Evolutionary conservation across 805 yeast species (phyloP).

Genomic region (Ogataea pignaliae): DNA sequence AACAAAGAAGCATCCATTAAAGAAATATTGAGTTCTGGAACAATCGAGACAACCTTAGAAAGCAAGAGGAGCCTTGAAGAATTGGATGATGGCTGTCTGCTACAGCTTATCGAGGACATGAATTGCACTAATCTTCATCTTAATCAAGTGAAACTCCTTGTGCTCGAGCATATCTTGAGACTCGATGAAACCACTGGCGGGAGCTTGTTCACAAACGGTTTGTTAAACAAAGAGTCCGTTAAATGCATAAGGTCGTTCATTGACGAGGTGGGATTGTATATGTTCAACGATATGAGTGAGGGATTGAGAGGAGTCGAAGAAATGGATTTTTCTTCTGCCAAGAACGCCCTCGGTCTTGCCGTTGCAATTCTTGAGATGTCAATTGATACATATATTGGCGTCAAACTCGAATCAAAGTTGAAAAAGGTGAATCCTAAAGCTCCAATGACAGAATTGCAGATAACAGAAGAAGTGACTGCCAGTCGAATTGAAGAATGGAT

Average conservation of each 20-base stretch:
- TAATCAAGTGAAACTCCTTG: slow-evolving; percentile 23
- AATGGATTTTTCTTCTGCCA: not conserved
- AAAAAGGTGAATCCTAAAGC: slow-evolving; percentile 18
- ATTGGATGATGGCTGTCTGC: slow-evolving; percentile 16
- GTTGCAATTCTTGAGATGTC: slow-evolving; percentile 41
- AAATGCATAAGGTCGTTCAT: slow-evolving; percentile 18
- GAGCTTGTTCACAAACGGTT: slow-evolving; percentile 21
- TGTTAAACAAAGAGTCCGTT: slow-evolving; percentile 14
- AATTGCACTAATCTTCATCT: slow-evolving; percentile 20
- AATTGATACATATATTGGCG: slow-evolving; percentile 37
- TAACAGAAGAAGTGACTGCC: slow-evolving; percentile 34
- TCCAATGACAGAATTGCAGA: slow-evolving; percentile 27
- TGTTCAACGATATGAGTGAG: slow-evolving; percentile 15
- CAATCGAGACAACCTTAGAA: slow-evolving; percentile 10
- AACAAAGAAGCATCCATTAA: slow-evolving; percentile 23
- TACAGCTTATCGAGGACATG: slow-evolving; percentile 12
- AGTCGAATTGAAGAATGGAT: slow-evolving; percentile 49
- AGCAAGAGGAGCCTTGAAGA: slow-evolving; percentile 12
- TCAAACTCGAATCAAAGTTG: slow-evolving; percentile 21
- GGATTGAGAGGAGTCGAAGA: not conserved
- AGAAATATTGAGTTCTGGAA: slow-evolving; percentile 27
- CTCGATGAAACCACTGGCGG: slow-evolving; percentile 13
- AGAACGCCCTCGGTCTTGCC: slow-evolving; percentile 16
- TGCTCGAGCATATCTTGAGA: slow-evolving; percentile 23
- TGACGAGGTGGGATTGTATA: slow-evolving; percentile 25